phyloP scores from a whole-genome alignment of 2,329 filamentous ascomycete species.

The Cercospora sojina region DNA sequence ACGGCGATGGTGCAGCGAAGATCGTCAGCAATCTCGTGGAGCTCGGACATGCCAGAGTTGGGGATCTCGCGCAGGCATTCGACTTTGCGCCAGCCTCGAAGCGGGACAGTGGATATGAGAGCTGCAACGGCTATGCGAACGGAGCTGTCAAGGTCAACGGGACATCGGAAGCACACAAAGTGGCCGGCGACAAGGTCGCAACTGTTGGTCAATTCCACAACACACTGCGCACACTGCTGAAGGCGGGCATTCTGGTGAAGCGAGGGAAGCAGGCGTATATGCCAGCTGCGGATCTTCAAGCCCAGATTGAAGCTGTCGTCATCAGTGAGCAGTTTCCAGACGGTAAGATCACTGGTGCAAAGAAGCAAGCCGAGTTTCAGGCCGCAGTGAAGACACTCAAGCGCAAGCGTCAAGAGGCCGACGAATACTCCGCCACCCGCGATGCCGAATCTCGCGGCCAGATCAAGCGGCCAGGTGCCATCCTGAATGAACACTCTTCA shows the following conservation, averaged over 20 bases:
- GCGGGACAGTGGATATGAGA: slow-evolving; percentile 34
- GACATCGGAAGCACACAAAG: slow-evolving; percentile 20
- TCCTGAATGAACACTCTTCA: slow-evolving; percentile 5
- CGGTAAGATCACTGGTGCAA: slow-evolving; percentile 58
- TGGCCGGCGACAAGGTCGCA: slow-evolving; percentile 33
- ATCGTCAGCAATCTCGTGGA: slow-evolving; percentile 73
- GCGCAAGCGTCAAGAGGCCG: slow-evolving; percentile 51
- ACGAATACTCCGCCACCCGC: slow-evolving; percentile 36
- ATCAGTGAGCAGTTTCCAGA: slow-evolving; percentile 55
- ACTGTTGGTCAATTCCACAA: slow-evolving; percentile 44
- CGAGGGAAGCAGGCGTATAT: slow-evolving; percentile 52
- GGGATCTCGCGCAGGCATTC: slow-evolving; percentile 67
- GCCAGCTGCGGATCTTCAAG: slow-evolving; percentile 56
- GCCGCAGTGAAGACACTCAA: slow-evolving; percentile 57
- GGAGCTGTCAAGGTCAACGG: slow-evolving; percentile 22
- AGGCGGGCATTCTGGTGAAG: slow-evolving; percentile 66
- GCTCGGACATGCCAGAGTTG: slow-evolving; percentile 73
- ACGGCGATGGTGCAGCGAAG: slow-evolving; percentile 71
- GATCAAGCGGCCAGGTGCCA: slow-evolving; percentile 29
- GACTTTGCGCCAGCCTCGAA: slow-evolving; percentile 38
- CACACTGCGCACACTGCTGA: slow-evolving; percentile 54
- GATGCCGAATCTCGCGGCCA: slow-evolving; percentile 31
- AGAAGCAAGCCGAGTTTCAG: slow-evolving; percentile 64
- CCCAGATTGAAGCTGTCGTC: slow-evolving; percentile 64
- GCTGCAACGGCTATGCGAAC: slow-evolving; percentile 27